Base-by-base conservation (phyloP, 176 grass and related monocot species). In the Rhipidocladum racemiflorum region DNA sequence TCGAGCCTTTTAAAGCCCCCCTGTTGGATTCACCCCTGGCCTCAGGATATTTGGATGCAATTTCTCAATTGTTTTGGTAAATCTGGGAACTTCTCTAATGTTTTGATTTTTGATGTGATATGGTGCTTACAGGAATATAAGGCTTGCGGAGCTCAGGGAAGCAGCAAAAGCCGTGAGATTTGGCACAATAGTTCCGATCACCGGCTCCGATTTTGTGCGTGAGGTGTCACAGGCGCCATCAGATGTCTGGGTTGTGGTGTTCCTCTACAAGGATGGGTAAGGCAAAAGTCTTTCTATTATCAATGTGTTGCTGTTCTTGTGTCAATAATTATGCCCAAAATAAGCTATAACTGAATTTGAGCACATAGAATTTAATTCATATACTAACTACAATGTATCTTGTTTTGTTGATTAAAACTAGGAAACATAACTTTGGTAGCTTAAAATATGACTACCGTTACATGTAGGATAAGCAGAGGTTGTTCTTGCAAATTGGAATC, bases 251-350 rank as follows among this genome's bases (percentile, higher is more conserved):
- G 92, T 99, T 69, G 89, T 93, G 27, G 97, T 99, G 73, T 90
- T 99, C 56, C 97, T 99, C 87, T 99, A 87, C 83, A 99, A 99
- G 72, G 97, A 99, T 9, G 91, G 91, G 97, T 96, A 91, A 75
- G 70, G 48, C 16, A 15, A 17, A 60, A 16, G 49, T 29, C 49
- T 4, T 42, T 20, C 7, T 45, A 0, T 65, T 39, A 30, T 14
- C 49, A 61, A 0, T 30, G 0, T 46, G 9, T 49, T 56, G 12
- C 7, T 32, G 5, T 11, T 66, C 42, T 9, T 61, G 43, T 39
- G 16, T 27, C 35, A 39, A 16, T 25, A 32, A 7, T 38, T 28
- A 45, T 24, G 3, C 51, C 30, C 64, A 29, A 50, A 17, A 50
- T 27, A 38, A 72, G 5, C 15, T 76, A 18, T n/a, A 53, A 50